Conservation (phyloP, 768 basidiomycete genomes). For the Cystofilobasidium bisporidii region DNA sequence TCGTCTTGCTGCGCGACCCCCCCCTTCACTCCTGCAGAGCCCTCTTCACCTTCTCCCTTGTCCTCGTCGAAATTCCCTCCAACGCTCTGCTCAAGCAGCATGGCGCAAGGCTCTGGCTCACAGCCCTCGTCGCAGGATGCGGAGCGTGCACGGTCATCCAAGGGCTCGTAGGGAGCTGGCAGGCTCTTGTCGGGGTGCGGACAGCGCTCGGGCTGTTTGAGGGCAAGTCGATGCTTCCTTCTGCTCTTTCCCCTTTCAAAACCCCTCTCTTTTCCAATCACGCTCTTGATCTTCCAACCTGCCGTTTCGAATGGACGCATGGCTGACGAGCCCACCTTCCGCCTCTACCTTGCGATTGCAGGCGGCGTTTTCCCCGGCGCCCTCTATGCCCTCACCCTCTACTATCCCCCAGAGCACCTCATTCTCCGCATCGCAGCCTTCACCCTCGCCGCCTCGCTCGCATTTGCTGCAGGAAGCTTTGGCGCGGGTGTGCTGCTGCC, state of each 20-base stretch:
- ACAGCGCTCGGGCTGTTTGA: constrained; percentile 23
- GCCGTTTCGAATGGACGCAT: not conserved
- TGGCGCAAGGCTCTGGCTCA: constrained; percentile 20
- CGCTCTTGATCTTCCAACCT: not conserved
- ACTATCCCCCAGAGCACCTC: constrained; percentile 16
- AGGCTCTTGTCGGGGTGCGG: constrained; percentile 13
- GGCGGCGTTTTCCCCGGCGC: constrained; percentile 28
- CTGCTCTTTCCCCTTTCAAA: not conserved
- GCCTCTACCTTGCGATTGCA: too few species aligned
- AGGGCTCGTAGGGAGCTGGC: constrained; percentile 17
- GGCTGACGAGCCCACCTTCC: too few species aligned
- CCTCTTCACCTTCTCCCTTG: constrained; percentile 23
- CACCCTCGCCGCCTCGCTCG: constrained; percentile 22
- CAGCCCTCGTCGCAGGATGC: constrained; percentile 20
- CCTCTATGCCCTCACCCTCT: constrained; percentile 22
- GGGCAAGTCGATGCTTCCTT: not conserved
- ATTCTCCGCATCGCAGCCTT: constrained; percentile 20
- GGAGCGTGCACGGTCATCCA: constrained; percentile 11
- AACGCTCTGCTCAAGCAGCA: constrained; percentile 20
- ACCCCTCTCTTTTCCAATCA: not conserved
- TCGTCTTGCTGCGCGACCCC: not conserved
- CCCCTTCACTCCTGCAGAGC: constrained; percentile 3
- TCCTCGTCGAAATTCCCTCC: constrained; percentile 25
- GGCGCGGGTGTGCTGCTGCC: constrained; percentile 15
- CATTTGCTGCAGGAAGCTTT: constrained; percentile 19